phyloP scores from a whole-genome alignment of 2,329 filamentous ascomycete species.

The Stemphylium lycopersici region DNA sequence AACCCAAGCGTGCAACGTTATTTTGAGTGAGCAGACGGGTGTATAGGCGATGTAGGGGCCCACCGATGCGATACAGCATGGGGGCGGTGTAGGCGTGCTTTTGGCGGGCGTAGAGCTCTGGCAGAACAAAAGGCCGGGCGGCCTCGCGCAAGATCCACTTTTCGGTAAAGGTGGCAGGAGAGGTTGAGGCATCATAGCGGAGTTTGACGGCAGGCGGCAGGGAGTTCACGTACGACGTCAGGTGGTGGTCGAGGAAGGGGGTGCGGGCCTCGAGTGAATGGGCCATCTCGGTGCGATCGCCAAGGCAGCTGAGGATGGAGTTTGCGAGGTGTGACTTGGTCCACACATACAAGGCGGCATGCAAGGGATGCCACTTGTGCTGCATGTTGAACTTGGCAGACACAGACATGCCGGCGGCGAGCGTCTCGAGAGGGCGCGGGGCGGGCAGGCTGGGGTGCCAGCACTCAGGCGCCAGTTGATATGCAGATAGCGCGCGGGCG shows the following conservation, averaged over 20 bases:
- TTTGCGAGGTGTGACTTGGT: constrained; percentile 28
- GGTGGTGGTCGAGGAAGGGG: constrained; percentile 49
- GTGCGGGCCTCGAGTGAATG: constrained; percentile 50
- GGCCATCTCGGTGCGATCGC: constrained; percentile 54
- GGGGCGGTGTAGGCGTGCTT: constrained; percentile 58
- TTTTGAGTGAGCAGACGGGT: constrained; percentile 29
- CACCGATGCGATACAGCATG: constrained; percentile 48
- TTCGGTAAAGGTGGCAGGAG: constrained; percentile 37
- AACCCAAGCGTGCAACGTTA: constrained; percentile 35
- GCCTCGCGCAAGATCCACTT: constrained; percentile 61
- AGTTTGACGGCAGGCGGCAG: constrained; percentile 49
- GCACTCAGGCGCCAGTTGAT: background rate
- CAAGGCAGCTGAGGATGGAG: constrained; percentile 51
- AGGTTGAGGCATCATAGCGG: constrained; percentile 26
- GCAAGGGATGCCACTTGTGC: constrained; percentile 31
- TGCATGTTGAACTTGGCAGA: constrained; percentile 3
- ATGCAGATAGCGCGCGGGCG: background rate
- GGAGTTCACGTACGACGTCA: constrained; percentile 48
- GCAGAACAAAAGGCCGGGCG: constrained; percentile 56
- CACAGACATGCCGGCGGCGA: background rate
- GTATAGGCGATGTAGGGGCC: constrained; percentile 51
- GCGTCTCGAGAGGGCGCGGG: background rate
- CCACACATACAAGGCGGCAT: constrained; percentile 33
- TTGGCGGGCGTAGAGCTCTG: constrained; percentile 58
- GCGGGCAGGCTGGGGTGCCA: background rate